These are phyloP conservation scores for Mesembryanthemum crystallinum DNA, from an alignment of 148 eudicot species.

Conservation along the genomic window DNA sequence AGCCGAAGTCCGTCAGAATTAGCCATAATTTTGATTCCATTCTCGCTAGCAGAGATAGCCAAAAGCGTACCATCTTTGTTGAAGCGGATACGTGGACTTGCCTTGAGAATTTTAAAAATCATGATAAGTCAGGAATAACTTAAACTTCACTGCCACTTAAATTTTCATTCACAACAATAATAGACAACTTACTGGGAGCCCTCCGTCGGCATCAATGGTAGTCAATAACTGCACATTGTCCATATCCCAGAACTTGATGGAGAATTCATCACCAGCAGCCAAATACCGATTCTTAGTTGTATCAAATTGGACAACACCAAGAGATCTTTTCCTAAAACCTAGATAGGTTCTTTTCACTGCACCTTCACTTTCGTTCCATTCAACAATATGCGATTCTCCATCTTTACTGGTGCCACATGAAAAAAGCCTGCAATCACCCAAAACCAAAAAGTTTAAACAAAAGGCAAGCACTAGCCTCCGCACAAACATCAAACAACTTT, in stretches of 20 bases:
- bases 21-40: constrained; percentile 75
- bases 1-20: constrained; percentile 62
- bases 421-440: constrained; percentile 52
- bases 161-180: background rate
- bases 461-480: constrained; percentile 8
- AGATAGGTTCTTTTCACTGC: constrained; percentile 70
- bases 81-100: constrained; percentile 84
- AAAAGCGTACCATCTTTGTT: constrained; percentile 82
- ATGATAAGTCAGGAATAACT: constrained; percentile 11
- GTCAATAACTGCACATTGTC: constrained; percentile 72
- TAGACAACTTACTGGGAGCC: constrained; percentile 56
- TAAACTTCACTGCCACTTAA: background rate
- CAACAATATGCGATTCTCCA: constrained; percentile 81
- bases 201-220: constrained; percentile 84
- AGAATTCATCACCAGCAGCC: constrained; percentile 81
- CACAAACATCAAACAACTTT: constrained; percentile 2
- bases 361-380: constrained; percentile 96
- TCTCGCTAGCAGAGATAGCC: constrained; percentile 79
- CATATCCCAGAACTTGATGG: constrained; percentile 91
- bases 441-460: constrained; percentile 8
- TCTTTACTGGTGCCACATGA: constrained; percentile 90
- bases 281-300: constrained; percentile 63
- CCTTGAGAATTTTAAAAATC: constrained; percentile 38
- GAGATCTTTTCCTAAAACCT: constrained; percentile 65
- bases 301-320: constrained; percentile 80